Evolutionary conservation across 2,329 filamentous ascomycete species (phyloP).

Genomic region (Cadophora gregata): DNA sequence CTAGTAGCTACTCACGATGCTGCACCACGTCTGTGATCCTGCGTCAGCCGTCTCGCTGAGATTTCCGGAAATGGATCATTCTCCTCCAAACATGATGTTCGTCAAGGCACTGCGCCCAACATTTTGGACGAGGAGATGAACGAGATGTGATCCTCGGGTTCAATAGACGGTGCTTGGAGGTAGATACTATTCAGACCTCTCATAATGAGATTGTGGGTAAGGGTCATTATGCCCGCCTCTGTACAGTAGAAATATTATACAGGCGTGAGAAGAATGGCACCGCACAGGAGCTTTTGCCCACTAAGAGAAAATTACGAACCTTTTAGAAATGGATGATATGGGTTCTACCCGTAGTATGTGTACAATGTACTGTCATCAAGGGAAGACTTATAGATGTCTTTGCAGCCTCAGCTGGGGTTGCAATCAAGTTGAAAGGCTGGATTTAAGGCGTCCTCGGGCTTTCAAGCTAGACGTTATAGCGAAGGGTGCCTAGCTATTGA

Average conservation of each 20-base stretch:
- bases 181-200: constrained; percentile 48
- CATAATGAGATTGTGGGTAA: constrained; percentile 48
- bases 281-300: neutral
- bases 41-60: constrained; percentile 45
- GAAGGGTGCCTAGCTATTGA: neutral
- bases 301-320: neutral
- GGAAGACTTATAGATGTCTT: constrained; percentile 21
- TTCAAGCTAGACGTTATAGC: neutral
- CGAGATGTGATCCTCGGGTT: constrained; percentile 41
- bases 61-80: constrained; percentile 48
- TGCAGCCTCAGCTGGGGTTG: constrained; percentile 30
- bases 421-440: constrained; percentile 32
- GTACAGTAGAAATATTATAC: too few species aligned
- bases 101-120: constrained; percentile 41
- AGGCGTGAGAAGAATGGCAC: too few species aligned
- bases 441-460: constrained; percentile 18
- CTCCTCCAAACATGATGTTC: constrained; percentile 51
- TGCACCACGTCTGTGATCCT: constrained; percentile 52
- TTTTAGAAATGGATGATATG: constrained; percentile 27
- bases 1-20: constrained; percentile 40
- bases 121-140: constrained; percentile 40
- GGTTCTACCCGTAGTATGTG: constrained; percentile 16
- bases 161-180: constrained; percentile 45
- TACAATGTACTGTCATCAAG: too few species aligned
- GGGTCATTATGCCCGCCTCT: constrained; percentile 35